Evolutionary conservation across 352 stramenopile genomes (phyloP), one percentile per base, ranked within the genome.

Genomic region (Blastocystis hominis): DNA sequence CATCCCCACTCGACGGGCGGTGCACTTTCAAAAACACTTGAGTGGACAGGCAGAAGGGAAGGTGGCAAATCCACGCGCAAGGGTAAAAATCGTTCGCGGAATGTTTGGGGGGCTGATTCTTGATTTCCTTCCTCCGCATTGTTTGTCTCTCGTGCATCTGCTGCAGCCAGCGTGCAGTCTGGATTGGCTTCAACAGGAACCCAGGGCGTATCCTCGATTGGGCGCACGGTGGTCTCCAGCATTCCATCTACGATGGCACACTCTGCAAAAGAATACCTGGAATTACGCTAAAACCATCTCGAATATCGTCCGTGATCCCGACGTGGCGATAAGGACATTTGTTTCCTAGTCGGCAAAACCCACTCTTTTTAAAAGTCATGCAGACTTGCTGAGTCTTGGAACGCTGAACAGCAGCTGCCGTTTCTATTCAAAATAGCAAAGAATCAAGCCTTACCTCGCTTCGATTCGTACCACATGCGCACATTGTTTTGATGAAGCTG

Each of bases 401-500:
- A 1, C 46, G 34, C 7, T 63, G 47, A 36, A 84, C 44, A 24
- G 62, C 10, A 55, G 6, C 47, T 46, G 72, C 72, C 0, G 72
- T 84, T 84, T 84, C 72, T 84, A 54, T 30, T 5, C 47, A 66
- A 44, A 66, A 66, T 24, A 3, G 9, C 38, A 15, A 30, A 17
- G 46, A 17, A 30, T 42, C 6, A 3, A 17, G 3, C 15, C 15
- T 13, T 42, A 84, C 72, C 72, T 53, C 46, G 66, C 30, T 34
- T 34, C 3, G 72, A 84, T 34, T 84, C 20, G 46, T 66, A 84
- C 72, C 72, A 84, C 72, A 84, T 68, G 15, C 62, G 59, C 2
- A 84, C 72, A 69, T 84, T 84, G 72, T 64, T 84, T 34, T 84
- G 72, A 46, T 84, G 72, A n/a, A 66, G 24, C n/a, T 38, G n/a